phyloP scores from a whole-genome alignment of 805 yeast species.

The Kluyveromyces dobzhanskii region DNA sequence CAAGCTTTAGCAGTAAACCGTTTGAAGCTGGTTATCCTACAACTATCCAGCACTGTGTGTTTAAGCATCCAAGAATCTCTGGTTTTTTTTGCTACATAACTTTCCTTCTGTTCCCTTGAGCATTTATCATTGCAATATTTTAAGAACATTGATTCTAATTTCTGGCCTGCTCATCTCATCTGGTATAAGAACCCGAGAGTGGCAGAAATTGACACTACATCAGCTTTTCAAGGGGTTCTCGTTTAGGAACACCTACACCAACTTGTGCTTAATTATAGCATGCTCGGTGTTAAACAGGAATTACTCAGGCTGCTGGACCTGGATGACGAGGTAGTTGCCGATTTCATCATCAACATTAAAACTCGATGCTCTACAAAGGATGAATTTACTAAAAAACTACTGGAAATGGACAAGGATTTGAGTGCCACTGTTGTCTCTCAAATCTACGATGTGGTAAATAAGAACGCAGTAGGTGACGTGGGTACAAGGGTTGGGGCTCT shows the following conservation, averaged over 20 bases:
- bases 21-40: too few species aligned
- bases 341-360: constrained; percentile 37
- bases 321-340: constrained; percentile 38
- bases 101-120: too few species aligned
- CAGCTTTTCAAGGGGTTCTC: too few species aligned
- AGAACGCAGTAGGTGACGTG: neutral
- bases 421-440: constrained; percentile 9
- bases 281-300: constrained; percentile 5
- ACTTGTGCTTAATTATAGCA: neutral
- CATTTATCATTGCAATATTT: too few species aligned
- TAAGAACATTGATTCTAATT: too few species aligned
- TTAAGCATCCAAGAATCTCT: too few species aligned
- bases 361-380: constrained; percentile 23
- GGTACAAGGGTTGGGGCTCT: constrained; percentile 9
- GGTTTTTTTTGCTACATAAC: too few species aligned
- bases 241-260: too few species aligned
- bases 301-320: constrained; percentile 26
- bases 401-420: constrained; percentile 38
- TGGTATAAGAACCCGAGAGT: too few species aligned
- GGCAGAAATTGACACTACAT: too few species aligned
- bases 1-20: neutral
- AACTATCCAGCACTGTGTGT: too few species aligned
- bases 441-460: constrained; percentile 9
- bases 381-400: constrained; percentile 32
- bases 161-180: too few species aligned